Evolutionary conservation across 306 rosid species (phyloP).

Genomic region (Astragalus glycyphyllos): DNA sequence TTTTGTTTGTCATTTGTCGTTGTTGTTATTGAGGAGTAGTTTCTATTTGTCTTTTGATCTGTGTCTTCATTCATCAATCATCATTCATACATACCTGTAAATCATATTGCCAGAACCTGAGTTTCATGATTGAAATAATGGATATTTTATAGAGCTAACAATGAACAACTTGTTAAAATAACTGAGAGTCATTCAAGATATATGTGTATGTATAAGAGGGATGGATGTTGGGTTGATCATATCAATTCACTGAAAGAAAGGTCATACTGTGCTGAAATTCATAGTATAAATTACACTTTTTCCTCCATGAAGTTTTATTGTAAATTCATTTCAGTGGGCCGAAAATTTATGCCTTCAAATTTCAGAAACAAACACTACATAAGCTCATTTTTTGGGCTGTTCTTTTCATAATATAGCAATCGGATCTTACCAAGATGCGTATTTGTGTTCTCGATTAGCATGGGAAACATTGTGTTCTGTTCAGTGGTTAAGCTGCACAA

Average conservation of each 20-base stretch:
- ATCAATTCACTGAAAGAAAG: not conserved
- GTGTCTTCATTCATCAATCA: constrained; percentile 7
- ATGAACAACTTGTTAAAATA: constrained; percentile 28
- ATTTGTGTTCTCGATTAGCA: not conserved
- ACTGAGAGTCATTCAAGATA: constrained; percentile 19
- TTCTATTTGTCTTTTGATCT: constrained; percentile 19
- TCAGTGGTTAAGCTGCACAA: constrained; percentile 10
- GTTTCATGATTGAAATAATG: constrained; percentile 4
- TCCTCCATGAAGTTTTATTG: not conserved
- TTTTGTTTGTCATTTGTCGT: constrained; percentile 20
- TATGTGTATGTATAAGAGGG: not conserved
- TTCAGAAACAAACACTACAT: not conserved
- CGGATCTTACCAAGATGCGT: not conserved
- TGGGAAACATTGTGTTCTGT: constrained; percentile 26
- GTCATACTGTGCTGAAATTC: constrained; percentile 6
- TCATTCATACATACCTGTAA: not conserved
- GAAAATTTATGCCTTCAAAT: not conserved
- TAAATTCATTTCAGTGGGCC: constrained; percentile 11
- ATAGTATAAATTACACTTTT: not conserved
- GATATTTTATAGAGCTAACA: constrained; percentile 11
- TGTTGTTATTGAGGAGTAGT: not conserved
- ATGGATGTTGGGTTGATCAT: not conserved
- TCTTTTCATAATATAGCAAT: not conserved
- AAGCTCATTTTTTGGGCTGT: not conserved
- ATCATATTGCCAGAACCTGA: constrained; percentile 25